Evolutionary conservation across 2,329 filamentous ascomycete genomes (phyloP), one percentile per base, ranked within the genome.

Genomic region (Dactylonectria macrodidyma): DNA sequence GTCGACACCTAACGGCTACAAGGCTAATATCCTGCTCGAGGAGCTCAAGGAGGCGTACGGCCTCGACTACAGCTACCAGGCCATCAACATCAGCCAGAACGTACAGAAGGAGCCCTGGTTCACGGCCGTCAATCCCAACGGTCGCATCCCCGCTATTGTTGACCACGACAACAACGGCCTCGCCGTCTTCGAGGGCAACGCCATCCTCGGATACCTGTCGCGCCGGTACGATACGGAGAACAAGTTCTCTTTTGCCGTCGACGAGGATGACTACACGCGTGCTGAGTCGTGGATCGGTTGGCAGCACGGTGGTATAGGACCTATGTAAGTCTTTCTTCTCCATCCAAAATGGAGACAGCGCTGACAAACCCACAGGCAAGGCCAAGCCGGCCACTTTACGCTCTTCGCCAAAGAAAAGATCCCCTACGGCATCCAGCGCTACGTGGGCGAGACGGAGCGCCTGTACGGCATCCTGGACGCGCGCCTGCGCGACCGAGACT

Each of bases 251-350:
- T 83, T 83, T 65, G 76, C 75, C 26, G 59, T 74, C 24, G 84
- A 87, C 38, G 75, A 78, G 16, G 73, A 81, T 62, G 79, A 82
- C 68, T 80, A 79, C 66, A 79, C 78, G 4, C 73, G 74, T 14
- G 76, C 78, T 14, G 77, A 81, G 68, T 66, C 77, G 2, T 92
- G 90, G 90, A 85, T 90, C 69, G 86, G 87, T 46, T 92, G 89
- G 89, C 90, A 94, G 82, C 93, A 93, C 75, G 91, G 90, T n/a
- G 92, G 92, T 2, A 76, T 94, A 2, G 92, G 92, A 1, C 92
- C 92, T 3, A 88, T 88, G 84, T 78, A 63, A 67, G 76, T 70
- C 36, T 5, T 30, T 3, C 12, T 11, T 9, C 30, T 30, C n/a
- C 47, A 30, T 14, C 44, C 5, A 24, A 46, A 9, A 10, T 9